Percentiles rank a stretch among this genome's conserved stretches.
Conservation (phyloP, 176 grass and related monocot genomes). For the Tillandsia fasciculata region DNA sequence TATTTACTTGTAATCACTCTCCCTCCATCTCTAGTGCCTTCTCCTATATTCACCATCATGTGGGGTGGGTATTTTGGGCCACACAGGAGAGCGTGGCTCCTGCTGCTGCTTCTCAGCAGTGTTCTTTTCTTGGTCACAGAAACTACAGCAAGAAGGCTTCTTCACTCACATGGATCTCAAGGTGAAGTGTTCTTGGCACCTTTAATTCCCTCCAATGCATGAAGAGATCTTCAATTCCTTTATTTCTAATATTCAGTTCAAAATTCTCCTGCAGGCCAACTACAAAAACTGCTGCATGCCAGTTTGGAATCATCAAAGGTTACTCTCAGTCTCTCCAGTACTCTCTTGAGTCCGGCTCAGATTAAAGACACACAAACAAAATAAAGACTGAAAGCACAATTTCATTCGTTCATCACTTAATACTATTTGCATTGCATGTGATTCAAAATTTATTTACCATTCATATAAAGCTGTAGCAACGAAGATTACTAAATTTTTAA, state of each 20-base stretch:
- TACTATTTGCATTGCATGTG: background rate
- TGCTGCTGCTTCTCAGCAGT: background rate
- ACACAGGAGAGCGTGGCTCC: background rate
- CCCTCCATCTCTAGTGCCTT: background rate
- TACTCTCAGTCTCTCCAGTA: background rate
- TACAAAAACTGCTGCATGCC: background rate
- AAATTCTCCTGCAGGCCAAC: background rate
- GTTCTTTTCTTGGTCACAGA: background rate
- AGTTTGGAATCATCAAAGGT: constrained; percentile 1
- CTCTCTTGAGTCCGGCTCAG: background rate
- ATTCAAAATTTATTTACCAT: too few species aligned
- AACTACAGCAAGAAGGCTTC: background rate
- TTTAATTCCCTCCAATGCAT: background rate
- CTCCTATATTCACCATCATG: constrained; percentile 3
- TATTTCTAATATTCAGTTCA: background rate
- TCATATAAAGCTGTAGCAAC: too few species aligned
- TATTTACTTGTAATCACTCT: background rate
- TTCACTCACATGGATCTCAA: background rate
- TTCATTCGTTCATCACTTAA: background rate
- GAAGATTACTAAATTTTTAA: too few species aligned
- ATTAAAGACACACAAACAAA: background rate
- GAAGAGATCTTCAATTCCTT: too few species aligned
- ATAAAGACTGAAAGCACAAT: too few species aligned
- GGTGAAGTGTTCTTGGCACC: background rate
- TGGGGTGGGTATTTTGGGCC: background rate